These are phyloP conservation scores for Ogataea methanolica DNA, from an alignment of 805 yeast genomes.

Conservation along the genomic window DNA sequence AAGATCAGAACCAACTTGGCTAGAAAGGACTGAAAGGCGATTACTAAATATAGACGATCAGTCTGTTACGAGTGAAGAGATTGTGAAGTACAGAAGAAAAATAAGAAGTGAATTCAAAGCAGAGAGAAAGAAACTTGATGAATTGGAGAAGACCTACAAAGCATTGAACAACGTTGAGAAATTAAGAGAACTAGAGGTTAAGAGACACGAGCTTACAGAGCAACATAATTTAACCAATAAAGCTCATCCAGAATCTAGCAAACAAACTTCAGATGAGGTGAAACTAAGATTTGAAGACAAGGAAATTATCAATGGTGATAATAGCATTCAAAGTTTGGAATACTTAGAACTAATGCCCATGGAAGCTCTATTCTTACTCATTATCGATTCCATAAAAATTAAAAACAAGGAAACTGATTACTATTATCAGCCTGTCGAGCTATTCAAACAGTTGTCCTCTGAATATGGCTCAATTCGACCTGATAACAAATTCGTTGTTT, in stretches of 20 bases:
- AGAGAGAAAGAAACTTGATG: slow-evolving; percentile 60
- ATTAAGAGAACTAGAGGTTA: slow-evolving; percentile 34
- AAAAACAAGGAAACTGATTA: neutral
- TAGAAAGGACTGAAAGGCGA: slow-evolving; percentile 54
- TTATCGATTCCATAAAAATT: slow-evolving; percentile 30
- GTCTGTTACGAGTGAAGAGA: slow-evolving; percentile 59
- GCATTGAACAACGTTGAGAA: slow-evolving; percentile 11
- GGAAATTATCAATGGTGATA: slow-evolving; percentile 26
- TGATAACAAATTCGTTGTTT: slow-evolving; percentile 39
- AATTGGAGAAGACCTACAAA: slow-evolving; percentile 32
- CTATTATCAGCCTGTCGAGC: slow-evolving; percentile 3
- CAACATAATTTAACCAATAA: slow-evolving; percentile 15
- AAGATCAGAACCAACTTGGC: slow-evolving; percentile 92
- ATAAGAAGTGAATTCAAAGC: slow-evolving; percentile 70
- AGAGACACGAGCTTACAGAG: slow-evolving; percentile 26
- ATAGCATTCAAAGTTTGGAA: slow-evolving; percentile 32
- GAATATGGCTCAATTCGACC: slow-evolving; percentile 15
- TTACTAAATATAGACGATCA: slow-evolving; percentile 27
- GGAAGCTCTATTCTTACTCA: slow-evolving; percentile 69
- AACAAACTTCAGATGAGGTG: slow-evolving; percentile 5
- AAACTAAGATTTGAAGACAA: slow-evolving; percentile 33
- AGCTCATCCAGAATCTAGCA: slow-evolving; percentile 9
- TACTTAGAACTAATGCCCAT: slow-evolving; percentile 66
- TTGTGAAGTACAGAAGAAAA: slow-evolving; percentile 66
- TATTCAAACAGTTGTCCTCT: slow-evolving; percentile 13